These are phyloP conservation scores for Dactylellina haptotyla DNA, from an alignment of 2,329 filamentous ascomycete genomes.

Conservation along the genomic window DNA sequence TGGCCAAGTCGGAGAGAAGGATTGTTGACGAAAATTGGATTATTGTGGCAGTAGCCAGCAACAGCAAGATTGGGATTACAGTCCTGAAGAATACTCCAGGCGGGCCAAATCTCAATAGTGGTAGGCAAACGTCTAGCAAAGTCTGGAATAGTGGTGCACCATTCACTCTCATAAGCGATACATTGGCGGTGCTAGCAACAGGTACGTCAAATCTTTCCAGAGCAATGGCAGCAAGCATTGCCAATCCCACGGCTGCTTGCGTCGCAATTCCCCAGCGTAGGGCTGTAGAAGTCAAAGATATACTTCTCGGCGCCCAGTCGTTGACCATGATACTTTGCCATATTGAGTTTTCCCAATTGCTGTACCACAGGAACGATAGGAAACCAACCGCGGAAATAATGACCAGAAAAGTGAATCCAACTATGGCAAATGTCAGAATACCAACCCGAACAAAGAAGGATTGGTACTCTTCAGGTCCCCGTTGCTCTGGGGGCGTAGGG, in stretches of 20 bases:
- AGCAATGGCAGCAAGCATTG: slow-evolving; percentile 24
- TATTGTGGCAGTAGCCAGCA: slow-evolving; percentile 8
- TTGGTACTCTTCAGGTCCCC: background rate
- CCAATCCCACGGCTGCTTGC: slow-evolving; percentile 15
- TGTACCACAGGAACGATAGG: background rate
- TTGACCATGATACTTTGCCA: slow-evolving; percentile 18
- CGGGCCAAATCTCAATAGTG: slow-evolving; percentile 15
- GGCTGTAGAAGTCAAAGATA: slow-evolving; percentile 24
- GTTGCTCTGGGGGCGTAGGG: background rate
- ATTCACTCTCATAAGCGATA: slow-evolving; percentile 33
- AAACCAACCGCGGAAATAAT: background rate
- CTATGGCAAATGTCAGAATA: background rate
- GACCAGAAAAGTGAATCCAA: background rate
- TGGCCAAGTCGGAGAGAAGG: slow-evolving; percentile 2
- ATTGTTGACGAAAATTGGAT: slow-evolving; percentile 28
- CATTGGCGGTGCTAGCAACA: slow-evolving; percentile 5
- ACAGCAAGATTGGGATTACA: slow-evolving; percentile 18
- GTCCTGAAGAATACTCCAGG: slow-evolving; percentile 11
- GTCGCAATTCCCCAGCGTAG: slow-evolving; percentile 20
- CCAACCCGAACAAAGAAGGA: background rate
- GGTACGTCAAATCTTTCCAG: slow-evolving; percentile 31
- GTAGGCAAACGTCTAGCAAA: slow-evolving; percentile 19
- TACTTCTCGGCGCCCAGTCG: slow-evolving; percentile 14
- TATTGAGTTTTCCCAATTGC: background rate
- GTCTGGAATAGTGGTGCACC: slow-evolving; percentile 15